These are phyloP conservation scores for Podospora pseudocomata DNA, from an alignment of 495 filamentous ascomycete species.

Conservation along the genomic window DNA sequence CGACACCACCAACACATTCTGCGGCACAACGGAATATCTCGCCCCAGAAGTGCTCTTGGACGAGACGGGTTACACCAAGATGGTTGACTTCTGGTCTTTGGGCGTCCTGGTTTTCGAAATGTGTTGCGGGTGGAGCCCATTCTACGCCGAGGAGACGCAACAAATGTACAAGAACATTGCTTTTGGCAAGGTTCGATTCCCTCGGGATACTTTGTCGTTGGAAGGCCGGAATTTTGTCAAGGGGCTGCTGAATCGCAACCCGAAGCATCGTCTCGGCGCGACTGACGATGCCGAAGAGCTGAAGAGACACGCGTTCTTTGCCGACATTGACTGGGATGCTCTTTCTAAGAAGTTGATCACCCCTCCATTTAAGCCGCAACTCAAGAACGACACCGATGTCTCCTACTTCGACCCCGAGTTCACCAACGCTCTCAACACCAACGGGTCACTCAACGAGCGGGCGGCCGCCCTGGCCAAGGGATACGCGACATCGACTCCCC, in stretches of 20 bases:
- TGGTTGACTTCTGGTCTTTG: slow-evolving; percentile 99
- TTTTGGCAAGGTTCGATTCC: slow-evolving; percentile 96
- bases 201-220: slow-evolving; percentile 84
- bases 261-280: slow-evolving; percentile 89
- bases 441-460: slow-evolving; percentile 83
- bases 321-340: slow-evolving; percentile 86
- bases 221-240: slow-evolving; percentile 98
- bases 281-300: slow-evolving; percentile 90
- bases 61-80: slow-evolving; percentile 97
- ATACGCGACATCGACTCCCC: slow-evolving; percentile 75
- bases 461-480: slow-evolving; percentile 77
- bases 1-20: slow-evolving; percentile 98
- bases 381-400: slow-evolving; percentile 91
- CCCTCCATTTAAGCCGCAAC: slow-evolving; percentile 96
- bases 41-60: slow-evolving; percentile 94
- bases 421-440: slow-evolving; percentile 83
- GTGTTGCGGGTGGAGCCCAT: slow-evolving; percentile 99
- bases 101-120: slow-evolving; percentile 98
- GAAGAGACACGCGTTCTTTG: slow-evolving; percentile 91
- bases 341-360: slow-evolving; percentile 84
- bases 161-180: slow-evolving; percentile 99
- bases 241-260: slow-evolving; percentile 93
- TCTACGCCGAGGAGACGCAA: slow-evolving; percentile 98
- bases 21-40: slow-evolving; percentile 95
- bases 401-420: slow-evolving; percentile 99